Base-by-base conservation (phyloP, 2,329 filamentous ascomycete genomes). In the Xylariaceae sp. region DNA sequence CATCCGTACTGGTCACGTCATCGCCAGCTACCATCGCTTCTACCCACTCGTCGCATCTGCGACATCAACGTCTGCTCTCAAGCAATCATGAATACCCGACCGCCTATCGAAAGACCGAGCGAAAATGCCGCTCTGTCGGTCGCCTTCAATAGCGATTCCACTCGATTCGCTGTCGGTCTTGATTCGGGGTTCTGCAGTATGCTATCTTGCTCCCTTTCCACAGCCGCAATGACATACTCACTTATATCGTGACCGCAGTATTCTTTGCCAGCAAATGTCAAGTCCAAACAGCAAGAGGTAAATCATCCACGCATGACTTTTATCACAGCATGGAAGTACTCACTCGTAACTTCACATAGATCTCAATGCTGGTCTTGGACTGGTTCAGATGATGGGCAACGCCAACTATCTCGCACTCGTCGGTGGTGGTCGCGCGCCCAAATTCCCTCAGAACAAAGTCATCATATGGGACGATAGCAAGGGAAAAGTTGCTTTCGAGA, bases 391-490 rank as follows among this genome's bases (percentile, higher is more conserved):
- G 88, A 84, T 96, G 66, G 88, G 87, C 40, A 87, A 84, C 58
- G 85, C 89, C 46, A 91, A 92, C 71, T 95, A 91, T 67, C 77
- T 96, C 33, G 92, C 89, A 27, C 78, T 97, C 10, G 90, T 96
- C 48, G 91, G 91, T 56, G 92, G 92, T 59, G 90, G 94, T 43
- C 87, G 81, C 60, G 83, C 85, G 51, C 90, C 91, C 46, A 92
- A 92, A 63, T 94, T 90, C 61, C 85, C 90, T 12, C 86, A 87
- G 65, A 95, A 91, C 70, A 95, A 95, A 76, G 89, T 91, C 43
- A 84, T 95, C 57, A 88, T 97, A 60, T 97, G 91, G 91, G 91
- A 99, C 67, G 90, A 95, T 62, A 78, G 82, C 53, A 88, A 87
- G 58, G 83, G 86, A 54, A 87, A 85, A 57, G 70, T 75, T 9